Conservation (phyloP, 2,329 filamentous ascomycete species). For the Aspergillus puulaauensis region DNA sequence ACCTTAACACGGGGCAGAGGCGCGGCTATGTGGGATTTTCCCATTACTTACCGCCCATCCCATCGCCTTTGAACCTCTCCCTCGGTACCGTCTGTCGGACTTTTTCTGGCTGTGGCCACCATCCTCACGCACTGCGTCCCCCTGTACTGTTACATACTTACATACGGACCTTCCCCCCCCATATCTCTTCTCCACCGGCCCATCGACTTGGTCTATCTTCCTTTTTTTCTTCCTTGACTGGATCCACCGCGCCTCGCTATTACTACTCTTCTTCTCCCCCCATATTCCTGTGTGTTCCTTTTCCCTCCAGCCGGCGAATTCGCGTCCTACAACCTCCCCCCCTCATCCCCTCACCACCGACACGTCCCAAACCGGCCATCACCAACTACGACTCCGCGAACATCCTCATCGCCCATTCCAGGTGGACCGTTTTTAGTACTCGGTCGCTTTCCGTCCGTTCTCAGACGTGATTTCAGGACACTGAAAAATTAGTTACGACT, state of each 20-base stretch:
- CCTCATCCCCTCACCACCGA: conserved; percentile 21
- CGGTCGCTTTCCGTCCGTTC: conserved; percentile 6
- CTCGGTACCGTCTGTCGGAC: conserved; percentile 23
- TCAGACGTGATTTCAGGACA: neutral
- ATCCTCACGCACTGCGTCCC: conserved; percentile 10
- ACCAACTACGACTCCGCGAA: conserved; percentile 9
- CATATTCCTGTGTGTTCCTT: conserved; percentile 24
- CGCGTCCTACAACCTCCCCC: conserved; percentile 22
- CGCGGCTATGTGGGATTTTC: conserved; percentile 18
- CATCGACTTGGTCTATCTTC: conserved; percentile 21
- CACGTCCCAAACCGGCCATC: conserved; percentile 20
- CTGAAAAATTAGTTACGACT: conserved; percentile 2
- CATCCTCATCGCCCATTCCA: conserved; percentile 5
- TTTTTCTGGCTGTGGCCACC: conserved; percentile 21
- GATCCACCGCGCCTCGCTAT: conserved; percentile 19
- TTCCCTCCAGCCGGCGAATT: conserved; percentile 17
- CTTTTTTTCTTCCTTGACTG: conserved; percentile 21
- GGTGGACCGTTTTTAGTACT: neutral
- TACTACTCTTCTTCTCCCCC: conserved; percentile 22
- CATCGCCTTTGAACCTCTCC: conserved; percentile 21
- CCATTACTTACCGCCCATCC: conserved; percentile 25
- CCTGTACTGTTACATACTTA: conserved; percentile 25
- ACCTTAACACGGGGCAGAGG: conserved; percentile 18
- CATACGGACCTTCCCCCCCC: conserved; percentile 19
- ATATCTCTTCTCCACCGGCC: conserved; percentile 22